phyloP scores from a whole-genome alignment of 257 asterid species.

The Fraxinus cuspidata region DNA sequence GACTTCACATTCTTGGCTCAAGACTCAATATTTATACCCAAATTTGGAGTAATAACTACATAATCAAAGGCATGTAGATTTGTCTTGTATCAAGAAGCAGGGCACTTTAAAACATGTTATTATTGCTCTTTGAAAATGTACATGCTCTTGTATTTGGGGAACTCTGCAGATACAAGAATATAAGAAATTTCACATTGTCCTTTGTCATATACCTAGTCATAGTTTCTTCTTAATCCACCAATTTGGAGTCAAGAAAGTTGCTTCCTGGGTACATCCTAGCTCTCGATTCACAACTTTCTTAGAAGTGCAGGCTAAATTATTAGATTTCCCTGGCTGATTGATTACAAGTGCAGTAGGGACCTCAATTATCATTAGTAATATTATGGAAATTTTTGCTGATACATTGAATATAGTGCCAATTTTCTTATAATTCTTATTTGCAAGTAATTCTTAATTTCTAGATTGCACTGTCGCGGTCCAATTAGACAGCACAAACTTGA shows the following conservation, averaged over 20 bases:
- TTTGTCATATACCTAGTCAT: neutral
- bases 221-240: neutral
- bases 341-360: neutral
- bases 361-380: neutral
- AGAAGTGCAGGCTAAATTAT: neutral
- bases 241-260: neutral
- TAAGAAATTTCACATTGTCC: neutral
- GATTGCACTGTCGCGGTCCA: neutral
- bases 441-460: neutral
- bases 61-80: neutral
- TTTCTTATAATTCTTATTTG: neutral
- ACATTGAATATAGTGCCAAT: neutral
- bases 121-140: neutral
- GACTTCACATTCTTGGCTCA: neutral
- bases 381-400: neutral
- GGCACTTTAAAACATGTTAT: neutral
- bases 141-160: neutral
- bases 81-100: neutral
- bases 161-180: neutral
- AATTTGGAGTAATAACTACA: neutral
- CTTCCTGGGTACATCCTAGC: neutral
- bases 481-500: neutral
- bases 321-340: neutral
- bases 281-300: neutral
- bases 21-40: neutral